A percentile compares a stretch with the other conserved stretches of the same genome.
Evolutionary conservation across 2,329 filamentous ascomycete species (phyloP).

Genomic region (Paecilomyces dactylethromorphus): DNA sequence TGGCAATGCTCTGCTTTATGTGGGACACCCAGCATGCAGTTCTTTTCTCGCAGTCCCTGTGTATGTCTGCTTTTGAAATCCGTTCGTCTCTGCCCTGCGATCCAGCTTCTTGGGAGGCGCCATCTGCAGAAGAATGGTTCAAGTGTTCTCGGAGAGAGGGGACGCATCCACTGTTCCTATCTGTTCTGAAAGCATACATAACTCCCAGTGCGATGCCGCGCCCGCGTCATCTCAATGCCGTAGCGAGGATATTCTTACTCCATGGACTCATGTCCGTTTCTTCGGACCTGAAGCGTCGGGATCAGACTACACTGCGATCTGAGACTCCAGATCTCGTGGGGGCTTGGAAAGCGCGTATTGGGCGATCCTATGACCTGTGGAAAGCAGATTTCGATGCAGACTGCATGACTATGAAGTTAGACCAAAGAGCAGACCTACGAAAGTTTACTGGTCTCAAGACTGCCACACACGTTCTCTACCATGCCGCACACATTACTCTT

Average conservation of each 20-base stretch:
- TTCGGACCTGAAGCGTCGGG: constrained; percentile 56
- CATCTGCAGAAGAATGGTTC: constrained; percentile 47
- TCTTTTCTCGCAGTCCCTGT: constrained; percentile 59
- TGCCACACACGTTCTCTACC: constrained; percentile 51
- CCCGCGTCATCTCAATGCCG: constrained; percentile 39
- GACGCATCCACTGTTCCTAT: constrained; percentile 40
- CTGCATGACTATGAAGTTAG: constrained; percentile 34
- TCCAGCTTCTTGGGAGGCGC: constrained; percentile 52
- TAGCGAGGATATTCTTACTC: constrained; percentile 50
- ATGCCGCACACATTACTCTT: constrained; percentile 51
- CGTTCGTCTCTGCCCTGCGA: constrained; percentile 51
- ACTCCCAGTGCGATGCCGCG: constrained; percentile 34
- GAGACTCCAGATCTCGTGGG: constrained; percentile 29
- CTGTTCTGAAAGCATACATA: constrained; percentile 52
- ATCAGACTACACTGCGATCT: constrained; percentile 54
- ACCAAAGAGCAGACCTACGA: constrained; percentile 20
- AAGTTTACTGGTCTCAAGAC: constrained; percentile 45
- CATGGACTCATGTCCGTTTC: constrained; percentile 58
- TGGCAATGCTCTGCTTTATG: constrained; percentile 57
- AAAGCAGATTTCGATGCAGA: constrained; percentile 52
- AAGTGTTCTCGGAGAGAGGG: constrained; percentile 32
- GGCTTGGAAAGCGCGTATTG: constrained; percentile 48
- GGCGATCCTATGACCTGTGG: constrained; percentile 52
- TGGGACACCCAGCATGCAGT: constrained; percentile 62
- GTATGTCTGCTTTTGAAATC: constrained; percentile 60